Base-by-base conservation (phyloP, 352 stramenopile genomes). In the Globisporangium cystogenes region DNA sequence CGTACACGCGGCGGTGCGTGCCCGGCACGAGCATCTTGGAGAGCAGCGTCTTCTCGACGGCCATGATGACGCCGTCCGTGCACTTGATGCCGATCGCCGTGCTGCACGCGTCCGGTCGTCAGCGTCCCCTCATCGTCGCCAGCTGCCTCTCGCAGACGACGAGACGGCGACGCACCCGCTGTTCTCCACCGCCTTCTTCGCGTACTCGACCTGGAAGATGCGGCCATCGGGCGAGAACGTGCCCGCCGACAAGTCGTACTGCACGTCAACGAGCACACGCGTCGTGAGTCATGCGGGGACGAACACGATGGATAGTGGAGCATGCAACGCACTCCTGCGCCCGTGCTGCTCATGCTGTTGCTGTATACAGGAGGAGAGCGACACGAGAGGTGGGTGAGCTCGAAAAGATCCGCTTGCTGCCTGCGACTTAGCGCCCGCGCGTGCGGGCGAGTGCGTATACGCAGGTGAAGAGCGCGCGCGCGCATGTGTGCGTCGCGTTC, bases 171-270 rank as follows among this genome's bases (percentile, higher is more conserved):
- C 63, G 33, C 67, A 94, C 83, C 86, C 86, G 60, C 90, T 96
- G 82, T 98, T 98, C 66, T 98, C 96, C 46, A 99, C 96, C 20
- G 97, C 96, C 66, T 99, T 99, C 65, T 90, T 94, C 48, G 97
- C 97, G 60, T 99, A 99, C 65, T 99, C 97, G 45, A 99, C 92
- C 80, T 99, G 97, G 68, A 99, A 99, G 63, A 99, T 98, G 46
- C 96, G 94, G 37, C 97, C 97, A 67, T 99, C 97, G 23, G 96
- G 96, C 52, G 90, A 98, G 76, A 99, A 99, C 50, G 96, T 99
- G 24, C 82, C 83, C 52, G 78, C 76, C 27, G 85, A 93, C 60
- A 88, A 88, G 74, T 95, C 85, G 67, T 95, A 95, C 63, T 87
- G 51, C 15, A 47, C 24, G 50, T n/a, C 1, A 40, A 49, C 33